These are phyloP conservation scores for Clavispora phyllophila DNA, from an alignment of 805 yeast genomes.

Conservation along the genomic window DNA sequence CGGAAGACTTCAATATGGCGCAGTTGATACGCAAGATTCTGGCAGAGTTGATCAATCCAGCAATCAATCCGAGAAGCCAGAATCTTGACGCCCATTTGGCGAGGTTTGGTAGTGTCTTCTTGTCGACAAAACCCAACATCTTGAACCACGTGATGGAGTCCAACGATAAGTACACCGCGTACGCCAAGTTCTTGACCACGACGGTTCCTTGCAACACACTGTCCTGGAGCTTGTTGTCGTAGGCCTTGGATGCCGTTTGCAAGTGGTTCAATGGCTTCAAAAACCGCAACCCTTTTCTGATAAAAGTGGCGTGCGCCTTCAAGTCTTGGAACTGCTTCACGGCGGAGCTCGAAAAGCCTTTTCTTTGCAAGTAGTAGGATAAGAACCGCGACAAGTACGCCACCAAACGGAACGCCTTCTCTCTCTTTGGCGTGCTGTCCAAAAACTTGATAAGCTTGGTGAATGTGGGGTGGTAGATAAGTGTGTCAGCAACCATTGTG, in stretches of 20 bases:
- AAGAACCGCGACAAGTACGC: slow-evolving; percentile 79
- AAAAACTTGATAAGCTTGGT: slow-evolving; percentile 56
- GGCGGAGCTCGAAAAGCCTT: slow-evolving; percentile 46
- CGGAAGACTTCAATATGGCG: slow-evolving; percentile 26
- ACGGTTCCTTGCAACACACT: slow-evolving; percentile 49
- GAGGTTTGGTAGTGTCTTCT: slow-evolving; percentile 41
- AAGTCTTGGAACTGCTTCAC: slow-evolving; percentile 50
- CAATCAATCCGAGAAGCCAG: slow-evolving; percentile 71
- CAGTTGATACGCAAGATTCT: slow-evolving; percentile 46
- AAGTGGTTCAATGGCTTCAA: slow-evolving; percentile 75
- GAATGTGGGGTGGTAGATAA: slow-evolving; percentile 71
- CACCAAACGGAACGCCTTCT: slow-evolving; percentile 69
- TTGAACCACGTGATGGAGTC: slow-evolving; percentile 62
- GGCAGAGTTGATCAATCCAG: slow-evolving; percentile 58
- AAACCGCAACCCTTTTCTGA: slow-evolving; percentile 80
- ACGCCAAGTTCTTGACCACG: slow-evolving; percentile 54
- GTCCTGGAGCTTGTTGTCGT: slow-evolving; percentile 67
- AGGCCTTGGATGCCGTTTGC: slow-evolving; percentile 61
- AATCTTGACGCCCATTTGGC: slow-evolving; percentile 60
- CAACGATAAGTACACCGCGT: slow-evolving; percentile 56
- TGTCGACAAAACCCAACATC: slow-evolving; percentile 51
- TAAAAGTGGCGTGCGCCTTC: slow-evolving; percentile 57
- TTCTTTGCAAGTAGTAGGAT: slow-evolving; percentile 52
- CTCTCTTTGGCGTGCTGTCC: slow-evolving; percentile 70
- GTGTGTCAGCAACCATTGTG: slow-evolving; percentile 59